Conservation (phyloP, 192 early-diverging fungal species). For the Funneliformis mosseae region DNA sequence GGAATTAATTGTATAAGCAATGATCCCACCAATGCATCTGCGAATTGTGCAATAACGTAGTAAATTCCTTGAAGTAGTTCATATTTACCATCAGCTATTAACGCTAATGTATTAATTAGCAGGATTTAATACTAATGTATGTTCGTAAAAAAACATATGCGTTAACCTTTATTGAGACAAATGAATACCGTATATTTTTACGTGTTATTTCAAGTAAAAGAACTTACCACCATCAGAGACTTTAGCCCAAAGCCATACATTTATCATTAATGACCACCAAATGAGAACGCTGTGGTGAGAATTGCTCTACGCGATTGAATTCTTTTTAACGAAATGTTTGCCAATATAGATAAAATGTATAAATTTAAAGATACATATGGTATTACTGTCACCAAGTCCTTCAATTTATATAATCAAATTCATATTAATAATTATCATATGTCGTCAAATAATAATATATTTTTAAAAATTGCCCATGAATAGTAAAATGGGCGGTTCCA, state of each 20-base stretch:
- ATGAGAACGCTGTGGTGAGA: background rate
- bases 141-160: background rate
- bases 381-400: background rate
- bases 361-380: no score
- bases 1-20: background rate
- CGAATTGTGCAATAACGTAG: background rate
- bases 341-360: no score
- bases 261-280: conserved; percentile 9
- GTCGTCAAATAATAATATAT: background rate
- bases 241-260: background rate
- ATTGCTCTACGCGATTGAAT: background rate
- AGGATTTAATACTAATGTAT: conserved; percentile 13
- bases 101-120: conserved; percentile 4
- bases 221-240: background rate
- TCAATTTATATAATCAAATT: background rate
- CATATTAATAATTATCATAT: background rate
- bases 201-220: background rate
- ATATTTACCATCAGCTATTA: background rate
- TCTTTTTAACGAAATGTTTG: no score
- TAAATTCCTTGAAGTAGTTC: background rate
- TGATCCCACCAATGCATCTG: background rate
- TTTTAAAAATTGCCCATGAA: conserved; percentile 5
- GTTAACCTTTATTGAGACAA: background rate
- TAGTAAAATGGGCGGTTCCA: conserved; percentile 8
- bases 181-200: no score